Evolutionary conservation across 2,329 filamentous ascomycete genomes (phyloP).

Genomic region (Leptographium wingfieldii): DNA sequence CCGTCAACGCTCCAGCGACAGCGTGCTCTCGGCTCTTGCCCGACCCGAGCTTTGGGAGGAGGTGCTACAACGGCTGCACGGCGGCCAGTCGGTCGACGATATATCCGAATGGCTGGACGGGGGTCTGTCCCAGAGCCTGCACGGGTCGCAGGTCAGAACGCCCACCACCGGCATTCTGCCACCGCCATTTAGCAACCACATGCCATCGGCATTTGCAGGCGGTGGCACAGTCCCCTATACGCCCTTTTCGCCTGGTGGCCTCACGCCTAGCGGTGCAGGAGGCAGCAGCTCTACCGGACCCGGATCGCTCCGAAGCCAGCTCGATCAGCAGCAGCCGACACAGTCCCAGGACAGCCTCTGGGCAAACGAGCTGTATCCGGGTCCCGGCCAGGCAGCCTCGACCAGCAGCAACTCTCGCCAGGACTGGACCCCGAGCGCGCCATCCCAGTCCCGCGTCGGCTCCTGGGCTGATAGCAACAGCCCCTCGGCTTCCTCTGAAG

Average conservation of each 20-base stretch:
- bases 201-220: constrained; percentile 18
- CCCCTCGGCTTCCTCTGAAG: constrained; percentile 14
- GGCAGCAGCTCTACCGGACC: constrained; percentile 18
- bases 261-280: constrained; percentile 18
- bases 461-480: constrained; percentile 35
- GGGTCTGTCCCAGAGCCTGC: constrained; percentile 1
- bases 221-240: constrained; percentile 18
- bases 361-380: constrained; percentile 26
- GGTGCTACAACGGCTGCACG: constrained; percentile 38
- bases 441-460: constrained; percentile 33
- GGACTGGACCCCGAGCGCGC: constrained; percentile 29
- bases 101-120: constrained; percentile 42
- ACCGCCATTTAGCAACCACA: constrained; percentile 17
- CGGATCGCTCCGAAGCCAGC: constrained; percentile 22
- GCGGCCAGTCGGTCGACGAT: constrained; percentile 39
- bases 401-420: constrained; percentile 34
- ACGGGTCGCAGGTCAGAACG: constrained; percentile 15
- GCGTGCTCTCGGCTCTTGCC: constrained; percentile 40
- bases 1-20: constrained; percentile 41
- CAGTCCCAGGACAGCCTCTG: constrained; percentile 28
- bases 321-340: constrained; percentile 9
- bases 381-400: constrained; percentile 32
- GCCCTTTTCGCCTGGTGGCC: constrained; percentile 19
- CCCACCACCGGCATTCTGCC: constrained; percentile 18
- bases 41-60: constrained; percentile 40